These are phyloP conservation scores for Uncinocarpus reesii DNA, from an alignment of 2,329 filamentous ascomycete genomes.

Conservation along the genomic window DNA sequence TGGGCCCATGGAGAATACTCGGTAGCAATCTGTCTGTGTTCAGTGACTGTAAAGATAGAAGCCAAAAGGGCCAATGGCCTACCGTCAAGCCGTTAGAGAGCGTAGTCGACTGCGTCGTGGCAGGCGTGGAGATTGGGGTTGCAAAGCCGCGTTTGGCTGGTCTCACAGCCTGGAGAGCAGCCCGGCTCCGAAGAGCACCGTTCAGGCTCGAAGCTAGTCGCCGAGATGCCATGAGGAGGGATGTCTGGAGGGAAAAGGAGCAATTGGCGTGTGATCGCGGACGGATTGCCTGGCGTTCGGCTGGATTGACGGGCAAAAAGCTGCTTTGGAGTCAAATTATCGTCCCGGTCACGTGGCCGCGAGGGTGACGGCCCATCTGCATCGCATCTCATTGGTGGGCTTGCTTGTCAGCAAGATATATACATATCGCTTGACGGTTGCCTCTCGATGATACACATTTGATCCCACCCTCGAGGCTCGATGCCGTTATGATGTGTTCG, in stretches of 20 bases:
- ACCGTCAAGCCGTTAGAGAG: constrained; percentile 97
- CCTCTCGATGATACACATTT: background rate
- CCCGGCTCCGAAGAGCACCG: constrained; percentile 77
- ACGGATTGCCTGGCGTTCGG: constrained; percentile 17
- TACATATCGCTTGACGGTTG: background rate
- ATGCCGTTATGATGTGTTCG: no score
- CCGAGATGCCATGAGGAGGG: constrained; percentile 74
- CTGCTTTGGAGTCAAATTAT: constrained; percentile 37
- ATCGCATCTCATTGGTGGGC: constrained; percentile 7
- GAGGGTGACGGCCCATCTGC: constrained; percentile 9
- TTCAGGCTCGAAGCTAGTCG: constrained; percentile 92
- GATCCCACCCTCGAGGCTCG: no score
- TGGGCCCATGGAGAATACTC: constrained; percentile 97
- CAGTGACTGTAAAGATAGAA: constrained; percentile 22
- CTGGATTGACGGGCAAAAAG: constrained; percentile 18
- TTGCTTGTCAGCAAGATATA: background rate
- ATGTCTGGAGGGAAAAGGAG: constrained; percentile 36
- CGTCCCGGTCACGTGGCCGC: constrained; percentile 38
- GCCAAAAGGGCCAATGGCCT: constrained; percentile 20
- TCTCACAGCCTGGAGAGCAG: constrained; percentile 67
- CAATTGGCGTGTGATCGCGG: constrained; percentile 37
- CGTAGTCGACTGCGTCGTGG: constrained; percentile 88
- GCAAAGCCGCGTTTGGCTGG: constrained; percentile 79
- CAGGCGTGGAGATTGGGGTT: constrained; percentile 58
- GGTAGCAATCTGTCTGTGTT: constrained; percentile 67